Evolutionary conservation across 2,329 filamentous ascomycete genomes (phyloP).

Genomic region (Ophiostoma sp.): DNA sequence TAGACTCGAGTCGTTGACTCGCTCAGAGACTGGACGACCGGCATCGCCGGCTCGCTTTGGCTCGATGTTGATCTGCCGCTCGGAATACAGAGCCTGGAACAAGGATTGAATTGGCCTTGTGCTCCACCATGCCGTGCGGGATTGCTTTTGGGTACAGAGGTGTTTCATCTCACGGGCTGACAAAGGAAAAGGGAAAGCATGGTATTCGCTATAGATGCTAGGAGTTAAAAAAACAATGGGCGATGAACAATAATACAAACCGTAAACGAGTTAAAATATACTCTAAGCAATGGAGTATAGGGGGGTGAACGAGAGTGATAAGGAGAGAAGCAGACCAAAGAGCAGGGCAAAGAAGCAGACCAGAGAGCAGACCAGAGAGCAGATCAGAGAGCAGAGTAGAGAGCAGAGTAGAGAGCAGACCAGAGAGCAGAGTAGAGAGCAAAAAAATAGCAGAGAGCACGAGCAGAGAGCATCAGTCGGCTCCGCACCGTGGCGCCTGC

Average conservation of each 20-base stretch:
- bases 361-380: not conserved
- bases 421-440: not conserved
- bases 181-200: not conserved
- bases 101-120: constrained; percentile 65
- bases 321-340: not conserved
- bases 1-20: not conserved
- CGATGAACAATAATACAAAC: not conserved
- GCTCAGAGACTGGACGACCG: not conserved
- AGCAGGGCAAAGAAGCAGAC: not conserved
- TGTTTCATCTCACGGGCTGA: no score
- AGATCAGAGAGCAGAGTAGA: not conserved
- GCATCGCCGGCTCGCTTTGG: constrained; percentile 14
- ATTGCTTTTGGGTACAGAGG: not conserved
- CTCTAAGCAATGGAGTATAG: not conserved
- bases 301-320: no score
- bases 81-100: constrained; percentile 67
- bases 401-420: not conserved
- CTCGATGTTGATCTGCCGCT: constrained; percentile 53
- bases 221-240: constrained; percentile 2
- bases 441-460: not conserved
- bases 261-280: no score
- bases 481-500: no score
- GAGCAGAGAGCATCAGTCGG: not conserved
- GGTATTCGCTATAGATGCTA: constrained; percentile 20
- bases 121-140: constrained; percentile 69